Evolutionary conservation across 192 early-diverging fungal genomes (phyloP).

Genomic region (Podila epigama): DNA sequence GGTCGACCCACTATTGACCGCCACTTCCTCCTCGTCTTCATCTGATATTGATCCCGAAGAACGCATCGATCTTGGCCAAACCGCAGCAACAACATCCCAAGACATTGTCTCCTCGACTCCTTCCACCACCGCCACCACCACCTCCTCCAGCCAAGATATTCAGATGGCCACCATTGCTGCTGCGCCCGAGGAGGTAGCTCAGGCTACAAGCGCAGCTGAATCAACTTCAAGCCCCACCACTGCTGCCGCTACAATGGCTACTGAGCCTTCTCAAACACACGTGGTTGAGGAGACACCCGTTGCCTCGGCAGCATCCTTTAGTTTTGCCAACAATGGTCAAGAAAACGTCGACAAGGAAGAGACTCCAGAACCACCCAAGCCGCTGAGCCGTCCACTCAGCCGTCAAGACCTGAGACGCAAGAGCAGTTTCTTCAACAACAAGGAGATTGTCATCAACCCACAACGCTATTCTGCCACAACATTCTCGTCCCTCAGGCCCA

Average conservation of each 20-base stretch:
- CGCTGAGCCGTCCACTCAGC: conserved; percentile 24
- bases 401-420: conserved; percentile 41
- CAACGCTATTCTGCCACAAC: conserved; percentile 20
- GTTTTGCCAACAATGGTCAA: neutral
- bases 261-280: too few species aligned
- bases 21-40: conserved; percentile 10
- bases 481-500: conserved; percentile 25
- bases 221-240: too few species aligned
- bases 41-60: conserved; percentile 2
- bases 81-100: neutral
- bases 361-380: conserved; percentile 11
- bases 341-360: neutral
- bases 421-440: conserved; percentile 48
- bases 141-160: neutral
- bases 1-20: conserved; percentile 20
- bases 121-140: neutral
- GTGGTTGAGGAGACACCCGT: too few species aligned
- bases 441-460: conserved; percentile 31
- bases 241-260: too few species aligned
- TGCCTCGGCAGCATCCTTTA: neutral
- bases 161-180: neutral
- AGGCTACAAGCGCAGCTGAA: too few species aligned
- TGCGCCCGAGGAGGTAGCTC: neutral
- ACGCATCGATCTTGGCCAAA: neutral
- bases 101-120: neutral